These are phyloP conservation scores for Gossypium schwendimanii DNA, from an alignment of 441 rosid genomes.

Conservation along the genomic window DNA sequence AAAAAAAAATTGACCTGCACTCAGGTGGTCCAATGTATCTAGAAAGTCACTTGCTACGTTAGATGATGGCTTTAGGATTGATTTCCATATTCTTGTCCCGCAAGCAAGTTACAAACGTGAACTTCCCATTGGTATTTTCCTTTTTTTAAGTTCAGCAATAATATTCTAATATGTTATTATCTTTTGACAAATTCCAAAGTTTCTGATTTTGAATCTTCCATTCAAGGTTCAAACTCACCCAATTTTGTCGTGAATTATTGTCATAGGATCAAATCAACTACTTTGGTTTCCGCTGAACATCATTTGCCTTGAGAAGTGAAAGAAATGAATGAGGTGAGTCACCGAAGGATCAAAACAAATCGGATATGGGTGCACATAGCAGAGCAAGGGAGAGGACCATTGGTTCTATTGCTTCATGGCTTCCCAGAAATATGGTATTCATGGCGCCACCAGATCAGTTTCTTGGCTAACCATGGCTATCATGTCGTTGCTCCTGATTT, in stretches of 20 bases:
- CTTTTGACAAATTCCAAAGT: neutral
- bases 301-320: neutral
- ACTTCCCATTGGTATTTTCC: neutral
- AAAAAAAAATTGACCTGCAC: too few relatives aligned
- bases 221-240: neutral
- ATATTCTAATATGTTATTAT: neutral
- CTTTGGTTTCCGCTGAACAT: neutral
- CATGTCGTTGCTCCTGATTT: slow-evolving; percentile 45
- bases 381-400: slow-evolving; percentile 28
- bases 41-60: neutral
- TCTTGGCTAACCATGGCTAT: slow-evolving; percentile 40
- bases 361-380: slow-evolving; percentile 29
- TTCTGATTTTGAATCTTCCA: neutral
- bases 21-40: neutral
- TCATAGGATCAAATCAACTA: neutral
- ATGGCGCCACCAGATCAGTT: slow-evolving; percentile 46
- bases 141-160: neutral
- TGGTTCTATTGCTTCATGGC: slow-evolving; percentile 40
- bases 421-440: slow-evolving; percentile 54
- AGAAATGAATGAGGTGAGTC: slow-evolving; percentile 12
- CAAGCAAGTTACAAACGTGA: neutral
- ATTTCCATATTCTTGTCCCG: neutral
- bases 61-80: neutral
- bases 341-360: slow-evolving; percentile 22
- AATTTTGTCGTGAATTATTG: neutral